Conservation (phyloP, 192 early-diverging fungal genomes). For the Podila horticola region DNA sequence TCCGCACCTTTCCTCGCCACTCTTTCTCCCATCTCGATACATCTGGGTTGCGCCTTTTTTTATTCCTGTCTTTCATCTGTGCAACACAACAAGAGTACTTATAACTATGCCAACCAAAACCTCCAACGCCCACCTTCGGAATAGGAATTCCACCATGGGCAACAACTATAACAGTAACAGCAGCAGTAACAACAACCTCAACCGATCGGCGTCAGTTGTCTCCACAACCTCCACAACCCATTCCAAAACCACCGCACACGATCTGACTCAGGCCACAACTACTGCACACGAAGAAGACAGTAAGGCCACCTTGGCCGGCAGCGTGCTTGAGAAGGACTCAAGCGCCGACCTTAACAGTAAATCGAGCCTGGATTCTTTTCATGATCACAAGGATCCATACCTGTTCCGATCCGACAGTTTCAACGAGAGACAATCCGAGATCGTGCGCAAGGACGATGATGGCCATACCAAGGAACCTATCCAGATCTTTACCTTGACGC, state of each 20-base stretch:
- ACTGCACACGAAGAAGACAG: neutral
- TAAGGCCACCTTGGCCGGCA: neutral
- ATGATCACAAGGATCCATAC: constrained; percentile 4
- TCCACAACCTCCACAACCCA: neutral
- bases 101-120: too few relatives aligned
- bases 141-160: neutral
- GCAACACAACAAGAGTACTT: neutral
- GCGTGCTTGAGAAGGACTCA: neutral
- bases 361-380: neutral
- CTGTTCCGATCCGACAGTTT: neutral
- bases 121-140: constrained; percentile 1
- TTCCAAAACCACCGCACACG: neutral
- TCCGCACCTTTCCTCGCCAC: too few relatives aligned
- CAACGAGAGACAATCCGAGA: neutral
- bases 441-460: neutral
- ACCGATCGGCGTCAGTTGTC: neutral
- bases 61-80: too few relatives aligned
- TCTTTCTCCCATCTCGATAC: too few relatives aligned
- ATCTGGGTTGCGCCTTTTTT: too few relatives aligned
- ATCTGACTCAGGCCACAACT: neutral
- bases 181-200: neutral
- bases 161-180: neutral
- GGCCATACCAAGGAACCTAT: neutral
- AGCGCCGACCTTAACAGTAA: neutral
- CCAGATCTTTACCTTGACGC: constrained; percentile 6